phyloP scores from a whole-genome alignment of 768 basidiomycete species.

The Dioszegia crocea region DNA sequence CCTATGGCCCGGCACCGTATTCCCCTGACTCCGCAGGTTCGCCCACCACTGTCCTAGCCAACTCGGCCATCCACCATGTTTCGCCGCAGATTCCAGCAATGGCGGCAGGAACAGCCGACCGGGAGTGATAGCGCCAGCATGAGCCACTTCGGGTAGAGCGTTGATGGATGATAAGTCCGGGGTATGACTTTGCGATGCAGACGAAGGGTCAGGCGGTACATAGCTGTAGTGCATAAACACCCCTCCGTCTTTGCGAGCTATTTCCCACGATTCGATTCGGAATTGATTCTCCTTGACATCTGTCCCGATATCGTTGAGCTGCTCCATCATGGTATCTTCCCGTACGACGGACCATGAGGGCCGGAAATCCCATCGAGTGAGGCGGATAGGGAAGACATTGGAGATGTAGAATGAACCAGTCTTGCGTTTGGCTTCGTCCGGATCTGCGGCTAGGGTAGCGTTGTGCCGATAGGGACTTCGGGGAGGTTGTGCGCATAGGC shows the following conservation, averaged over 20 bases:
- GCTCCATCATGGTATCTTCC: conserved; percentile 42
- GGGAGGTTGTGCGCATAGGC: background rate
- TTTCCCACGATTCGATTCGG: conserved; percentile 44
- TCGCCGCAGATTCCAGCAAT: conserved; percentile 32
- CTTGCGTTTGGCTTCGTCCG: conserved; percentile 18
- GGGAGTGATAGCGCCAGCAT: conserved; percentile 16
- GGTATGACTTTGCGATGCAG: background rate
- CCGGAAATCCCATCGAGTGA: conserved; percentile 40
- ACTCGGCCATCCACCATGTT: conserved; percentile 42
- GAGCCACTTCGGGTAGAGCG: conserved; percentile 20
- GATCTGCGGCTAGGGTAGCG: conserved; percentile 9
- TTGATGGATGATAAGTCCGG: conserved; percentile 13
- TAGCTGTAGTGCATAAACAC: conserved; percentile 48
- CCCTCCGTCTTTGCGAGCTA: conserved; percentile 42
- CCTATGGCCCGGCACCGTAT: conserved; percentile 31
- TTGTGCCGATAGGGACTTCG: background rate
- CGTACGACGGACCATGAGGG: conserved; percentile 28
- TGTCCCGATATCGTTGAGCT: conserved; percentile 41
- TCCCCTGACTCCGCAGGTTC: conserved; percentile 1
- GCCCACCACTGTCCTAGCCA: conserved; percentile 48
- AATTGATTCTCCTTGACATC: conserved; percentile 30
- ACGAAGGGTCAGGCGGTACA: conserved; percentile 28
- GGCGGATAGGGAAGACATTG: conserved; percentile 44
- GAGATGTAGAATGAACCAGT: conserved; percentile 46
- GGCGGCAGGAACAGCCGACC: conserved; percentile 39